phyloP scores from a whole-genome alignment of 2,329 filamentous ascomycete species.

The Blastomyces parvus region DNA sequence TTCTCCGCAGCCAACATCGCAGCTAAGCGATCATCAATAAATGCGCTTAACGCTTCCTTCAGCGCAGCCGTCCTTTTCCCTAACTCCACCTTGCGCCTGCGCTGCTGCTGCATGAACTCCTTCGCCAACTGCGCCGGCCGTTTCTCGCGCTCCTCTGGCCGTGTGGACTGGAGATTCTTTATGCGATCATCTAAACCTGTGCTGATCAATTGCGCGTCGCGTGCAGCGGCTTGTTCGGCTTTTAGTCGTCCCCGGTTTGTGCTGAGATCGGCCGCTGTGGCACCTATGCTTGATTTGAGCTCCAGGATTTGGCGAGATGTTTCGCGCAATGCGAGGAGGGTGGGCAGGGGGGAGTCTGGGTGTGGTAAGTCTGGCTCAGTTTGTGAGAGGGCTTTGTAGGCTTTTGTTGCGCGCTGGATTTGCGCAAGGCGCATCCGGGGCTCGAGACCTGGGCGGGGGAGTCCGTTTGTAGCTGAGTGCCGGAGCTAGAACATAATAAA shows the following conservation, averaged over 20 bases:
- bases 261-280: conserved; percentile 34
- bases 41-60: conserved; percentile 55
- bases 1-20: conserved; percentile 74
- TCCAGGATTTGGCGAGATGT: conserved; percentile 56
- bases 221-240: conserved; percentile 38
- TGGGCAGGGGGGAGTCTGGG: conserved; percentile 58
- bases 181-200: conserved; percentile 49
- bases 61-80: conserved; percentile 53
- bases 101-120: conserved; percentile 54
- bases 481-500: conserved; percentile 1
- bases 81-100: conserved; percentile 50
- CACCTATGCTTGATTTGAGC: conserved; percentile 50
- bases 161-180: conserved; percentile 36
- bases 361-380: conserved; percentile 56
- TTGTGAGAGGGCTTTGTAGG: conserved; percentile 55
- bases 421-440: conserved; percentile 34
- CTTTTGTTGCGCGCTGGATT: conserved; percentile 48
- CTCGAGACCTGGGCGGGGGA: conserved; percentile 24
- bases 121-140: conserved; percentile 52
- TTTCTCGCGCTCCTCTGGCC: conserved; percentile 34
- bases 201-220: conserved; percentile 40
- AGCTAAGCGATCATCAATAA: conserved; percentile 62
- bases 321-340: conserved; percentile 60
- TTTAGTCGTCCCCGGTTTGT: conserved; percentile 33
- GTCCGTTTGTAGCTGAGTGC: conserved; percentile 13